A percentile compares a stretch with the other conserved stretches of the same genome.
These are phyloP conservation scores for Axilococcus clingmanii DNA, from an alignment of 139 green algal genomes.

Conservation along the genomic window DNA sequence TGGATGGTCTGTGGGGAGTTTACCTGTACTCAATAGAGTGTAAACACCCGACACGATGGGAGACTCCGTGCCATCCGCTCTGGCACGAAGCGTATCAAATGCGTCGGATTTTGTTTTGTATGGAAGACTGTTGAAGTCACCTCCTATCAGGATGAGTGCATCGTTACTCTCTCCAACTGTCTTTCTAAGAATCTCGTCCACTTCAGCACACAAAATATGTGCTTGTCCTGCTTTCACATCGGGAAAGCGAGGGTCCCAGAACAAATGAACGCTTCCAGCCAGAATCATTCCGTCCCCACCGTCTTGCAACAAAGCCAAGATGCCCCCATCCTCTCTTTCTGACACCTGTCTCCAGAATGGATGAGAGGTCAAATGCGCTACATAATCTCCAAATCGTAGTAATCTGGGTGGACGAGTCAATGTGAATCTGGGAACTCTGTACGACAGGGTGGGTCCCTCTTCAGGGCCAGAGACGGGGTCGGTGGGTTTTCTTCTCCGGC, in stretches of 20 bases:
- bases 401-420: background rate
- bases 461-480: slow-evolving; percentile 9
- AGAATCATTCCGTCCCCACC: slow-evolving; percentile 14
- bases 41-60: slow-evolving; percentile 11
- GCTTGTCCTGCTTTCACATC: slow-evolving; percentile 40
- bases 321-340: slow-evolving; percentile 14
- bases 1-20: background rate
- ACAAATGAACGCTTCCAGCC: slow-evolving; percentile 41
- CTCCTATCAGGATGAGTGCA: slow-evolving; percentile 7
- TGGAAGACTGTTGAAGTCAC: slow-evolving; percentile 31
- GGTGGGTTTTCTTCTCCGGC: slow-evolving; percentile 3
- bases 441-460: slow-evolving; percentile 33
- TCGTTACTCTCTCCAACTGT: background rate
- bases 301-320: slow-evolving; percentile 31
- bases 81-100: slow-evolving; percentile 14
- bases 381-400: slow-evolving; percentile 3
- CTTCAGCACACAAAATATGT: slow-evolving; percentile 1
- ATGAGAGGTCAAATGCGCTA: slow-evolving; percentile 4
- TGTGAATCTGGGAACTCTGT: slow-evolving; percentile 12
- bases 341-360: slow-evolving; percentile 4
- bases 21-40: slow-evolving; percentile 1
- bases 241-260: slow-evolving; percentile 35
- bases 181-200: slow-evolving; percentile 12
- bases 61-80: no score
- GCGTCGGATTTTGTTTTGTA: slow-evolving; percentile 15